Percentiles rank a stretch among this genome's conserved stretches.
Conservation (phyloP, 2,329 filamentous ascomycete genomes). For the Colletotrichum noveboracense region DNA sequence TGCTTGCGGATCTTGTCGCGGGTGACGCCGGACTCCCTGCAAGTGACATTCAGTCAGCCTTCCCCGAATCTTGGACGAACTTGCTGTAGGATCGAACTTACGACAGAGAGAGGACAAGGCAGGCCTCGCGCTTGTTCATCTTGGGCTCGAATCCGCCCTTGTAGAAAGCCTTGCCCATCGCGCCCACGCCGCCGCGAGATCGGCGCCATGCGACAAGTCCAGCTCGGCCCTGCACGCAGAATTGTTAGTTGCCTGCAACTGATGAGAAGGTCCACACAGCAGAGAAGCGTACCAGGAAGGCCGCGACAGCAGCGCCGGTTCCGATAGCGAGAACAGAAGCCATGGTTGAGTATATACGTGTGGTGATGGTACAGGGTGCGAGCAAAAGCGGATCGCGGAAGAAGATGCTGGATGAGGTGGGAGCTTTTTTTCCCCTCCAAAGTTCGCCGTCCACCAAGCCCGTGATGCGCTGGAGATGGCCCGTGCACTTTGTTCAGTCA, state of each 20-base stretch:
- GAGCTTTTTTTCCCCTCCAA: background rate
- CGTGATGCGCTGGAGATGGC: background rate
- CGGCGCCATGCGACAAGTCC: slow-evolving; percentile 88
- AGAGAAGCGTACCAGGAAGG: slow-evolving; percentile 50
- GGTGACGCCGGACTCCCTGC: slow-evolving; percentile 82
- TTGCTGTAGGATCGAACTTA: slow-evolving; percentile 44
- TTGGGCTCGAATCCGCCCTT: slow-evolving; percentile 97
- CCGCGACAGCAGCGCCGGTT: slow-evolving; percentile 54
- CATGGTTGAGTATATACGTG: slow-evolving; percentile 31
- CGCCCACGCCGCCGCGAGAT: slow-evolving; percentile 77
- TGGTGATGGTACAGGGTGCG: background rate
- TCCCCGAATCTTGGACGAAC: background rate
- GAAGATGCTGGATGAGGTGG: background rate
- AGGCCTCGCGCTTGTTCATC: slow-evolving; percentile 92
- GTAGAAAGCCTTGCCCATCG: slow-evolving; percentile 91
- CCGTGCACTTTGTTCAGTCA: background rate
- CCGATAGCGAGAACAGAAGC: slow-evolving; percentile 51
- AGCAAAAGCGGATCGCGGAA: background rate
- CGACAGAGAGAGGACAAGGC: slow-evolving; percentile 90
- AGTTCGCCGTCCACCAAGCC: background rate
- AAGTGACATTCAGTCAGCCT: background rate
- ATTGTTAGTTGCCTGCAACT: background rate
- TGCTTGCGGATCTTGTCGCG: slow-evolving; percentile 96
- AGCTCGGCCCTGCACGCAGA: slow-evolving; percentile 75
- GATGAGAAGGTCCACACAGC: background rate